Base-by-base conservation (phyloP, 2,329 filamentous ascomycete genomes). In the Fusarium hainanense region DNA sequence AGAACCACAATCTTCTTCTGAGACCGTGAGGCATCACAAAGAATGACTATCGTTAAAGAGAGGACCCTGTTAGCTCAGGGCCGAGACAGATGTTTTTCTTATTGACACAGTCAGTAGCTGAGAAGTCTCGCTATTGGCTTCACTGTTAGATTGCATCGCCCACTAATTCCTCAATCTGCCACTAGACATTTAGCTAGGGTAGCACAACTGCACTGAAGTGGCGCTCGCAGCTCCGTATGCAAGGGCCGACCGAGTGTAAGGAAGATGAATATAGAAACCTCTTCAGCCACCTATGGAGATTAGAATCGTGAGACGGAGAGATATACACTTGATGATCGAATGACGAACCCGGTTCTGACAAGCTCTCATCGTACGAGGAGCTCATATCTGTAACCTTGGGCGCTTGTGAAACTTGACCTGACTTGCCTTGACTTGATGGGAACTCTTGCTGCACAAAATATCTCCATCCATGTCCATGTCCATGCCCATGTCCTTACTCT, bases 141-240 rank as follows among this genome's bases (percentile, higher is more conserved):
- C 21, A 23, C 16, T 54, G 25, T 28, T 43, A 21, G 16, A 18
- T 30, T 25, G 12, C n/a, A 34, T 27, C 32, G 16, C 52, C 41
- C 59, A 34, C 47, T 54, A 23, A 44, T 25, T 47, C 27, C 23
- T 47, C 18, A 27, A 27, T 64, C 59, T 46, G 25, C 37, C 44
- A 48, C 51, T 66, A 57, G 32, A 25, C 52, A 40, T 49, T 47
- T 67, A 44, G 28, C 21, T 49, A n/a, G 54, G 55, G 63, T 54
- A 63, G 56, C 41, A 70, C 54, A 57, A 48, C 66, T 57, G 66
- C 61, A 56, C n/a, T 52, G 54, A 34, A 54, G 49, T 51, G 67
- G 62, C 48, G 54, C 58, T 70, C 41, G 52, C 52, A 67, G 51
- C 43, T 34, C 32, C 55, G 43, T 59, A 70, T 70, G 63, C 63